Evolutionary conservation across 2,329 filamentous ascomycete species (phyloP), one percentile per base, ranked within the genome.

Genomic region (Penicillium sp.): DNA sequence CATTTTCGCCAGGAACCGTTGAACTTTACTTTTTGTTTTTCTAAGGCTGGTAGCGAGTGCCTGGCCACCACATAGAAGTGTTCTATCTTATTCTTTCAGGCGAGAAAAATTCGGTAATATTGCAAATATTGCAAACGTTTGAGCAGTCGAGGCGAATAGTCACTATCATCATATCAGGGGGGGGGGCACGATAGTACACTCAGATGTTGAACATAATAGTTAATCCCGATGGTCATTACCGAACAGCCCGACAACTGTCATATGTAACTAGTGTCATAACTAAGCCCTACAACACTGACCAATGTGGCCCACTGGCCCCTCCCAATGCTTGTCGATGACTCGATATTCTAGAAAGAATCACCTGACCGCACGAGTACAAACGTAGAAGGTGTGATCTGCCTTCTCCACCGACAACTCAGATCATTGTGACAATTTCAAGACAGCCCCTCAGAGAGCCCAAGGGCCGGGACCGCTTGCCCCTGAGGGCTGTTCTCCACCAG

Each of bases 1-100:
- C 22, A 30, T 18, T 39, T 33, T 43, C 6, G 40, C 46, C 46
- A 49, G 46, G 46, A 43, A 49, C 46, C 39, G 18, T 41, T 38
- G n/a, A 14, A 30, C 2, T 16, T 35, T 37, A 11, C 19, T 25
- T 25, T 13, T 27, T 30, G 8, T 34, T 34, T 46, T 18, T 40
- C 35, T 25, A 33, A 25, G 22, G 44, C 12, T n/a, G 22, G 4
- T 33, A n/a, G n/a, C n/a, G n/a, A n/a, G n/a, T n/a, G n/a, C n/a
- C n/a, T 46, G 18, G 47, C 47, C 47, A 49, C 41, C 35, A 50
- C 18, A 36, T 44, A 7, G 14, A 35, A 48, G 6, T 13, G 12
- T 34, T 48, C 46, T 25, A 36, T 36, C 13, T n/a, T 8, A 16
- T 35, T 43, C 19, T n/a, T n/a, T n/a, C n/a, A n/a, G n/a, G n/a